phyloP scores from a whole-genome alignment of 441 rosid species.

The Bruguiera hainesii region DNA sequence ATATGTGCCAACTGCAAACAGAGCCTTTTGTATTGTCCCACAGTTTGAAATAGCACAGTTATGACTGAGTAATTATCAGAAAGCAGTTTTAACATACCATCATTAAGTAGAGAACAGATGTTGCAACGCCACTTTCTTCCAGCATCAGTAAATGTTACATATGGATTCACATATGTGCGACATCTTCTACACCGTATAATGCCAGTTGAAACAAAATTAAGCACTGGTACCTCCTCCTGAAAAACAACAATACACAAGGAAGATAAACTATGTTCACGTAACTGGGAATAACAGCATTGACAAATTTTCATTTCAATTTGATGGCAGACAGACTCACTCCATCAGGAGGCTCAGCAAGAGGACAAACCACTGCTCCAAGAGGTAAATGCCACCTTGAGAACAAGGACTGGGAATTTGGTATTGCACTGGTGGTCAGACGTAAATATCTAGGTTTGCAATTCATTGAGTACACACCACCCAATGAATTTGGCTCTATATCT shows the following conservation, averaged over 20 bases:
- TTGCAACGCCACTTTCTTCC: conserved; percentile 99
- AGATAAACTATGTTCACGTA: conserved; percentile 16
- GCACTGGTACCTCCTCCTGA: conserved; percentile 92
- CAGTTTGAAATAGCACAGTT: conserved; percentile 10
- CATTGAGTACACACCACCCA: conserved; percentile 61
- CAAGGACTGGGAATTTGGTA: conserved; percentile 92
- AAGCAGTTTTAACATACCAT: conserved; percentile 45
- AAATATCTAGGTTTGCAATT: conserved; percentile 84
- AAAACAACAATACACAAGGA: conserved; percentile 21
- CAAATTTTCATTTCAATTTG: conserved; percentile 18
- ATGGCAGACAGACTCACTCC: conserved; percentile 62
- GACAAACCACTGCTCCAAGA: conserved; percentile 98
- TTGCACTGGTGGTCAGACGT: conserved; percentile 81
- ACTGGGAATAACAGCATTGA: conserved; percentile 11
- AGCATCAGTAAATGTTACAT: conserved; percentile 82
- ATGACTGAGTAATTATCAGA: neutral
- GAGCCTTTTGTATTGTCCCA: neutral
- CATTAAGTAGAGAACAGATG: conserved; percentile 86
- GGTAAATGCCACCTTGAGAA: conserved; percentile 98
- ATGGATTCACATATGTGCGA: conserved; percentile 97
- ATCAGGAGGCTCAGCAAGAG: conserved; percentile 92
- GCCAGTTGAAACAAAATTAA: conserved; percentile 81
- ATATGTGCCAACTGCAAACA: neutral
- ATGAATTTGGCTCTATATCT: conserved; percentile 73
- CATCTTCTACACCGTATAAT: conserved; percentile 98